Conservation (phyloP, 2,329 filamentous ascomycete genomes). For the Phialophora macrospora region DNA sequence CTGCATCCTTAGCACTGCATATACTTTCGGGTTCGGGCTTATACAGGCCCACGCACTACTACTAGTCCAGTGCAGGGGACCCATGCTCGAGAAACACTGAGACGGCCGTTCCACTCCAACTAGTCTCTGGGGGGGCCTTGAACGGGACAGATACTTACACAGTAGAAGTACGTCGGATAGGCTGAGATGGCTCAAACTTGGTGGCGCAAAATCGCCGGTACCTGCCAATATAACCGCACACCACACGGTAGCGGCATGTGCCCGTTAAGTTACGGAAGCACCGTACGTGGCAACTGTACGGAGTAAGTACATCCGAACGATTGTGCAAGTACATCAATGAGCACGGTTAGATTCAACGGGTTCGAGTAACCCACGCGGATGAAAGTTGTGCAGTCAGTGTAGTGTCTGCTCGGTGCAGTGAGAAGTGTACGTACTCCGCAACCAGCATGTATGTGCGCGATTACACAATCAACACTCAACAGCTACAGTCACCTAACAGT, state of each 20-base stretch:
- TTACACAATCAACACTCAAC: background rate
- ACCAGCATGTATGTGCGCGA: too few relatives aligned
- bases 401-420: too few relatives aligned
- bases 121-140: background rate
- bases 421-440: too few relatives aligned
- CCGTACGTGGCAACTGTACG: background rate
- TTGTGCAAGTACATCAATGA: background rate
- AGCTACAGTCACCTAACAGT: too few relatives aligned
- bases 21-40: background rate
- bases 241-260: background rate
- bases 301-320: background rate
- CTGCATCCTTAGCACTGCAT: background rate
- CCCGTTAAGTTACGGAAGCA: background rate
- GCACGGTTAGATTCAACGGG: background rate
- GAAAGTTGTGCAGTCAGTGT: background rate
- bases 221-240: background rate
- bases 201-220: constrained; percentile 5
- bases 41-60: background rate
- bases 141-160: background rate
- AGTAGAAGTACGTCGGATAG: background rate
- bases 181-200: background rate
- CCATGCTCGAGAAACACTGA: background rate
- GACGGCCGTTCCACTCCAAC: background rate
- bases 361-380: background rate
- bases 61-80: background rate